These are phyloP conservation scores for Vanilla planifolia DNA, from an alignment of 106 monocot species.

Conservation along the genomic window DNA sequence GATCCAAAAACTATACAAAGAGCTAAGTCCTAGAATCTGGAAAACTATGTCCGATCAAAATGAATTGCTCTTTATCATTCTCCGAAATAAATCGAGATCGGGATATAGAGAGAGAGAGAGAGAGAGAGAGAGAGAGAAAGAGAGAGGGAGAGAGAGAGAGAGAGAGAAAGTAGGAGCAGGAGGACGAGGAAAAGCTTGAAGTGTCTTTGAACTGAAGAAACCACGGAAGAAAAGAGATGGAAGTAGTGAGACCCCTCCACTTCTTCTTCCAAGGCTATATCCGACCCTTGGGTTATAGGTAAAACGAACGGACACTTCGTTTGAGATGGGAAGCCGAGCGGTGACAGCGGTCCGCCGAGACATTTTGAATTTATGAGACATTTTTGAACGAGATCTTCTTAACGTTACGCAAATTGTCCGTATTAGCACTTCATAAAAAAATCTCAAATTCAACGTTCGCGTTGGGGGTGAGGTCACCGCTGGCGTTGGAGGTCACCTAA, in stretches of 20 bases:
- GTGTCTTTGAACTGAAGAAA: not conserved
- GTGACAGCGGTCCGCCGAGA: not conserved
- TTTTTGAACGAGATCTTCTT: not conserved
- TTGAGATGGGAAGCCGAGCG: not conserved
- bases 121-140: not conserved
- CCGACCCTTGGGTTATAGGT: not conserved
- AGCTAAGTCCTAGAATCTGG: not conserved
- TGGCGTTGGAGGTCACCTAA: no score
- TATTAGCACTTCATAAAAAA: no score
- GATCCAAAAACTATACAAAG: not conserved
- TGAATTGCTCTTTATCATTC: not conserved
- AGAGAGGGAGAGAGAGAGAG: not conserved
- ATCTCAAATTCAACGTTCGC: no score
- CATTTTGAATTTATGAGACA: not conserved
- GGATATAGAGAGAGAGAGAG: no score
- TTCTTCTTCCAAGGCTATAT: constrained; percentile 1
- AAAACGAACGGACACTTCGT: no score
- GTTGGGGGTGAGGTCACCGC: no score
- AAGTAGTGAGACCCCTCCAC: not conserved
- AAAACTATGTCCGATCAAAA: not conserved
- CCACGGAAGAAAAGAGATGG: not conserved
- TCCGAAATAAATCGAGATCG: not conserved
- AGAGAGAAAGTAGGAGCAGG: not conserved
- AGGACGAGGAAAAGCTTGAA: not conserved
- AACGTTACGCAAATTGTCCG: no score